These are phyloP conservation scores for Saccharomyces pastorianus DNA, from an alignment of 1,139 yeast genomes.

Conservation along the genomic window DNA sequence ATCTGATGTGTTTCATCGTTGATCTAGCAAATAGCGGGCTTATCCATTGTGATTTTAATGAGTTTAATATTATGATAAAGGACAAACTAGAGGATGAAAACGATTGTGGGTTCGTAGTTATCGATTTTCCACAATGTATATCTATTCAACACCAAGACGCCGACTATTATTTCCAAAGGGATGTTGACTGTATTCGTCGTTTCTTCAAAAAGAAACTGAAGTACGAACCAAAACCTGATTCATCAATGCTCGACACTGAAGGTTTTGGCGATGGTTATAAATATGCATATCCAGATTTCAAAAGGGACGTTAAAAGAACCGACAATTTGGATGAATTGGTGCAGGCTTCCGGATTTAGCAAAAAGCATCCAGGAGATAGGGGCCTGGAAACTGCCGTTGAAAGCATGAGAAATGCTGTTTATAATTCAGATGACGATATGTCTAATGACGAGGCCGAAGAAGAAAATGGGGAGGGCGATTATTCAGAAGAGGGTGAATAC, in stretches of 20 bases:
- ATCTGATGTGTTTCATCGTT: constrained; percentile 80
- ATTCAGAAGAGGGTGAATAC: constrained; percentile 27
- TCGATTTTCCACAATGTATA: constrained; percentile 97
- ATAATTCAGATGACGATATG: constrained; percentile 29
- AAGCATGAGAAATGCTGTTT: constrained; percentile 47
- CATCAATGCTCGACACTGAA: constrained; percentile 63
- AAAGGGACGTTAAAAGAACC: constrained; percentile 61
- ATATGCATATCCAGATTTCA: constrained; percentile 73
- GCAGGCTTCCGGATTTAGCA: constrained; percentile 85
- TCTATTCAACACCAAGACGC: constrained; percentile 90
- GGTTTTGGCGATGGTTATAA: constrained; percentile 75
- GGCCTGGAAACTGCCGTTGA: constrained; percentile 72
- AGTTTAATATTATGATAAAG: constrained; percentile 84
- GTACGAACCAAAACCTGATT: constrained; percentile 57
- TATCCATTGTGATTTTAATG: constrained; percentile 96
- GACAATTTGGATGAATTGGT: constrained; percentile 73
- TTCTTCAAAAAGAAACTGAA: constrained; percentile 75
- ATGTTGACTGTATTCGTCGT: constrained; percentile 77
- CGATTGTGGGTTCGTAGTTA: constrained; percentile 69
- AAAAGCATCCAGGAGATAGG: constrained; percentile 53
- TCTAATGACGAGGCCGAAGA: constrained; percentile 12
- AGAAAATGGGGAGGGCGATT: constrained; percentile 30
- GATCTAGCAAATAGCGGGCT: constrained; percentile 78
- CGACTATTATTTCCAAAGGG: constrained; percentile 77
- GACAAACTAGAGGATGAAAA: constrained; percentile 47